Base-by-base conservation (phyloP, 1,284 basidiomycete genomes). In the Xerocomus amazonicus region DNA sequence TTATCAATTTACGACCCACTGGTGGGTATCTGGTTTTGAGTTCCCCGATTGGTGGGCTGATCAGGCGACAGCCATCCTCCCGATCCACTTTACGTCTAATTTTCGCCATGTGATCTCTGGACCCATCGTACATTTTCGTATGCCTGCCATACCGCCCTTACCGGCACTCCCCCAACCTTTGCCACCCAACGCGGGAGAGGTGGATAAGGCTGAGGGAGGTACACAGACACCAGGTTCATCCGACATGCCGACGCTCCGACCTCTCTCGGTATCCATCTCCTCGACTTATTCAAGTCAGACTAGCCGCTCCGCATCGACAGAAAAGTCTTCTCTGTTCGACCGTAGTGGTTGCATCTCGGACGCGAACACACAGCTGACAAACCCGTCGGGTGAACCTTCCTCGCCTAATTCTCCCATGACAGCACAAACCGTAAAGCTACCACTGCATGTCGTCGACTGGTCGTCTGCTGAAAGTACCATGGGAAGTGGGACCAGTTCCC, bases 91-190 rank as follows among this genome's bases (percentile, higher is more conserved):
- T 59, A 81, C 81, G 7, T 80, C 83, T 14, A 82, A 83, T 59
- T 90, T 90, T 63, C 73, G 80, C 44, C 81, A 81, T 53, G 81
- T 85, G 17, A 72, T 73, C 6, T 68, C 79, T 39, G 79, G 81
- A 9, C 85, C 85, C 33, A 72, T 80, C 32, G 66, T 85, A 34
- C 75, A 76, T 51, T 83, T 85, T 56, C 79, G 79, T 35, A 84
- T 87, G 74, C 87, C 85, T n/a, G 78, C 83, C 4, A 71, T 87
- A 35, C 77, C 85, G 12, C 81, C 81, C 3, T 65, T 80, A n/a
- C 80, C 75, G 45, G 79, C 83, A 28, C 70, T 83, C 33, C 81
- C 76, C 19, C 73, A 74, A 46, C 73, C 75, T 59, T 69, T 73
- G 23, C 60, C 69, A 35, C 71, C 72, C 12, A 58, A 54, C 54